Conservation (phyloP, 2,329 filamentous ascomycete genomes). For the Rhinocladiella similis region DNA sequence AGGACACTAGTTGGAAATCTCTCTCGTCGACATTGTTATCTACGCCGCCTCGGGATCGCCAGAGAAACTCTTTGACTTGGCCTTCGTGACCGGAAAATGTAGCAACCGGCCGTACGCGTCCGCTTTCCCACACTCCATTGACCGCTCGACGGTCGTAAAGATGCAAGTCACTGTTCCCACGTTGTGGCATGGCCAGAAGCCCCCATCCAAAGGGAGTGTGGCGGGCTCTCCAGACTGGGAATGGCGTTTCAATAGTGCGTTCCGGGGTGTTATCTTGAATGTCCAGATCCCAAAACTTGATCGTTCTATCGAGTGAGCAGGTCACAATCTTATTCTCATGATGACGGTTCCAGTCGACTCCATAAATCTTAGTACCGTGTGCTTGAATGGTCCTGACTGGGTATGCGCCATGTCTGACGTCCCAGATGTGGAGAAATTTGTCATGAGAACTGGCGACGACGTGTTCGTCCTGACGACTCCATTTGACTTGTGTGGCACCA, state of each 20-base stretch:
- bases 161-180: slow-evolving; percentile 80
- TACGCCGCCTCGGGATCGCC: slow-evolving; percentile 73
- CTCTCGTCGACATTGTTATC: slow-evolving; percentile 73
- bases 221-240: slow-evolving; percentile 86
- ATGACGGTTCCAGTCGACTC: slow-evolving; percentile 88
- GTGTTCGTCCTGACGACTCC: slow-evolving; percentile 83
- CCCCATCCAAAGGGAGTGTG: slow-evolving; percentile 89
- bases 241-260: slow-evolving; percentile 76
- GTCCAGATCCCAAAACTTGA: slow-evolving; percentile 88
- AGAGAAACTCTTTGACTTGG: slow-evolving; percentile 87
- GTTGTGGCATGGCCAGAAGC: slow-evolving; percentile 86
- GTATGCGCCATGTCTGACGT: slow-evolving; percentile 74
- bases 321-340: slow-evolving; percentile 72
- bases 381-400: slow-evolving; percentile 83
- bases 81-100: slow-evolving; percentile 57
- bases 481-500: slow-evolving; percentile 92
- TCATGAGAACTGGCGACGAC: slow-evolving; percentile 90
- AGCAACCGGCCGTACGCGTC: slow-evolving; percentile 45
- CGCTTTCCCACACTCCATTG: slow-evolving; percentile 34
- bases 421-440: slow-evolving; percentile 84
- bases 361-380: slow-evolving; percentile 91
- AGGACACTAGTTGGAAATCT: slow-evolving; percentile 90
- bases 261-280: slow-evolving; percentile 65
- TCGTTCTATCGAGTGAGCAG: slow-evolving; percentile 86
- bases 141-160: slow-evolving; percentile 67